A percentile compares a stretch with the other conserved stretches of the same genome.
These are phyloP conservation scores for Capsicum chinense DNA, from an alignment of 257 asterid species.

Conservation along the genomic window DNA sequence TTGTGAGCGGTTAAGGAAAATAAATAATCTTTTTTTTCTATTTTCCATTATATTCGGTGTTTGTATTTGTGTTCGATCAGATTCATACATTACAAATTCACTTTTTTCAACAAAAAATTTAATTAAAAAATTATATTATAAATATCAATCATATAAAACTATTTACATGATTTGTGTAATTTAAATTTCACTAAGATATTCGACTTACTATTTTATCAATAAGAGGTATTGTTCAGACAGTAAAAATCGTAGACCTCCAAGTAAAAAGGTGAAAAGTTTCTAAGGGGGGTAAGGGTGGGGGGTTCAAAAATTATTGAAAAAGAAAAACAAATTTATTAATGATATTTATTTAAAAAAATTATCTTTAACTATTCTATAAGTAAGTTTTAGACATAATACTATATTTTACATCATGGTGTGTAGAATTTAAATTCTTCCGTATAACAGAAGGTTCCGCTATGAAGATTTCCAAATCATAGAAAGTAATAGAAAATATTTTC, in stretches of 20 bases:
- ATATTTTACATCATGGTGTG: not conserved
- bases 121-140: too few relatives aligned
- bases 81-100: not conserved
- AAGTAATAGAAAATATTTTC: not conserved
- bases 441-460: not conserved
- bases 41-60: too few relatives aligned
- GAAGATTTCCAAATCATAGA: constrained; percentile 20
- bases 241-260: too few relatives aligned
- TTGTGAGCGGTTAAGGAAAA: not conserved
- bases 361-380: not conserved
- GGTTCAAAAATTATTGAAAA: too few relatives aligned
- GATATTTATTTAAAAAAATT: not conserved
- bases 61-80: not conserved
- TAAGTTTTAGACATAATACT: not conserved
- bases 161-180: not conserved
- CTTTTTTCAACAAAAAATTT: too few relatives aligned
- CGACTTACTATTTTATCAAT: not conserved
- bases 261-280: too few relatives aligned
- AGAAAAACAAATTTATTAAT: not conserved
- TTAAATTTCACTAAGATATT: not conserved
- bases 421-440: not conserved
- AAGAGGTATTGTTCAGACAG: too few relatives aligned
- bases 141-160: not conserved
- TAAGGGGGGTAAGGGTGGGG: too few relatives aligned
- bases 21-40: too few relatives aligned